Base-by-base conservation (phyloP, 371 early-diverging fungal species). In the Mortierella sp. region DNA sequence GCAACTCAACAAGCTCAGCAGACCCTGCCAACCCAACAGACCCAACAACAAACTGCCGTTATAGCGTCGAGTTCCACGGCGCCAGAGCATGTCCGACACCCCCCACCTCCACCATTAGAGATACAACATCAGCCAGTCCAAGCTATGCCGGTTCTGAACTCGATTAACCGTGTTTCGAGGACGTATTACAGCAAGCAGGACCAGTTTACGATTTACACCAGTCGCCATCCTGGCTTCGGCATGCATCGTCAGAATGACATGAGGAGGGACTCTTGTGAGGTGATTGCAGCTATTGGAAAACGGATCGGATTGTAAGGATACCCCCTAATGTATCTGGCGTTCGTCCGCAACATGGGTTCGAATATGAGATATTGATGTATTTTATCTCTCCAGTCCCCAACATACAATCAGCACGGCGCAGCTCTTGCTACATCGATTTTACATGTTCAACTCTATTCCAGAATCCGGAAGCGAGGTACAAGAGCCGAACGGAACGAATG, bases 381-480 rank as follows among this genome's bases (percentile, higher is more conserved):
- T 34, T 24, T 21, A 14, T 16, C 16, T 48, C 48, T 43, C 43
- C 78, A 90, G 90, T 57, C 93, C 93, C 13, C 87, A 89, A 65
- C 86, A 84, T 53, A 92, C 93, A 0, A 87, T 88, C 49, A 86
- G 87, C 74, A 92, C 91, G 0, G 88, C 93, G 10, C 91, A 90
- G 74, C 82, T 90, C 9, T 71, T 92, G 27, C 86, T 88, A 43
- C 90, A 92, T 78, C 88, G 91, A 30, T 88, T 89, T 53, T 89
- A 83, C 66, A 82, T 90, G 48, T 85, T 85, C 80, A 85, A 89
- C 64, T 84, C 91, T 14, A 64, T 82, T 5, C 58, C 64, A 21
- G 74, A 74, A 42, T 28, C 69, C 18, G 69, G 69, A 52, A 74
- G 64, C 43, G 74, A 74, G 69, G 74, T 68, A 68, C 14, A 3